A percentile compares a stretch with the other conserved stretches of the same genome.
These are phyloP conservation scores for Pichia sp. DNA, from an alignment of 1,139 yeast species.

Conservation along the genomic window DNA sequence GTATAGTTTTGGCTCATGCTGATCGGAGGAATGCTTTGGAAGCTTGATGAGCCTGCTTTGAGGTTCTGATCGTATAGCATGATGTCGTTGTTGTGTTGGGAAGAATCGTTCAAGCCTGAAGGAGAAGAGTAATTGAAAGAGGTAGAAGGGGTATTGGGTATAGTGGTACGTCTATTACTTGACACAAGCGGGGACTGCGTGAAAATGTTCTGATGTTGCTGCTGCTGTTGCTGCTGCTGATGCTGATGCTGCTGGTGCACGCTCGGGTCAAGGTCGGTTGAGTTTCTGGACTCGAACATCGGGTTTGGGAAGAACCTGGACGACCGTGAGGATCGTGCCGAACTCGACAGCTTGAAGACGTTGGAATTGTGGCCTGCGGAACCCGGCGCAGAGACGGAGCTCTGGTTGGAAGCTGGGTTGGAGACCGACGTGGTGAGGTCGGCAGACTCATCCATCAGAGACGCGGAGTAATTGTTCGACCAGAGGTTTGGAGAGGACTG, in stretches of 20 bases:
- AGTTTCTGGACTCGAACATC: constrained; percentile 8
- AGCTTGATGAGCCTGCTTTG: background rate
- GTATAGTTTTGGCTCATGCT: background rate
- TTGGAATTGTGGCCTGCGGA: constrained; percentile 6
- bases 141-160: constrained; percentile 5
- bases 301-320: constrained; percentile 41
- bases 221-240: constrained; percentile 11
- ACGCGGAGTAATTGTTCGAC: background rate
- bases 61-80: background rate
- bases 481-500: constrained; percentile 2
- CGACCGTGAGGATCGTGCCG: constrained; percentile 21
- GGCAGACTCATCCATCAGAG: background rate
- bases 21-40: background rate
- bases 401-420: background rate
- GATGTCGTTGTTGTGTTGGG: background rate
- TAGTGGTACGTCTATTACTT: constrained; percentile 4
- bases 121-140: background rate
- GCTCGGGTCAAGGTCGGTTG: background rate
- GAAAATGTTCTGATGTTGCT: constrained; percentile 8
- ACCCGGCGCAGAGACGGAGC: background rate
- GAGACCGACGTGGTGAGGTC: background rate
- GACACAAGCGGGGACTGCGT: constrained; percentile 5
- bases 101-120: background rate
- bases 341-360: constrained; percentile 27
- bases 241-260: constrained; percentile 1